phyloP scores from a whole-genome alignment of 2,329 filamentous ascomycete species.

The Aspergillus pseudoviridinutans region DNA sequence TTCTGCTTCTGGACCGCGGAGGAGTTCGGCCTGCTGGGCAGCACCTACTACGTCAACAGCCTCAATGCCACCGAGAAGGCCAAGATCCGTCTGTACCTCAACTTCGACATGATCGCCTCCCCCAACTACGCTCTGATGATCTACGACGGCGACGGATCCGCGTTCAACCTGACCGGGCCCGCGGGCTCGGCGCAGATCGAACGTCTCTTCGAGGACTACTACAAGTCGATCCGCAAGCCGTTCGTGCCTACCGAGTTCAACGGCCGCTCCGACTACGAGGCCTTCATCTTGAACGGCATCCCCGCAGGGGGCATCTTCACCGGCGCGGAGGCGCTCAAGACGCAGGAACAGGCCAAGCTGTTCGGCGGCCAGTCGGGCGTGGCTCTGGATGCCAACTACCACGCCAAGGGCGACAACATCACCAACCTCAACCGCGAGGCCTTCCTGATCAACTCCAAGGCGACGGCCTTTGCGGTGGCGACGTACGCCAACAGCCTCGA shows the following conservation, averaged over 20 bases:
- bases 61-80: conserved; percentile 48
- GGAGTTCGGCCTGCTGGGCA: conserved; percentile 61
- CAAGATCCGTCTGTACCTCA: conserved; percentile 64
- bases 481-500: conserved; percentile 23
- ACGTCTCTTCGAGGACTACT: conserved; percentile 65
- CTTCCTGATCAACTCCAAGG: conserved; percentile 23
- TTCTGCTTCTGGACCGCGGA: conserved; percentile 65
- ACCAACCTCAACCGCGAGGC: conserved; percentile 48
- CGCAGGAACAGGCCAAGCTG: conserved; percentile 57
- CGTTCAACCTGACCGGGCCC: conserved; percentile 53
- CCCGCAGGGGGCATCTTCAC: conserved; percentile 73
- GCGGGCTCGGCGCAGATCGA: conserved; percentile 66
- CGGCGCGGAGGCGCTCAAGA: conserved; percentile 74
- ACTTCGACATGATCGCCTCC: conserved; percentile 68
- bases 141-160: conserved; percentile 45
- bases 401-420: conserved; percentile 50
- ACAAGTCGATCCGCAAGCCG: conserved; percentile 57
- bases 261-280: conserved; percentile 74
- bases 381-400: conserved; percentile 57
- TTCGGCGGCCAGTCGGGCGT: conserved; percentile 68
- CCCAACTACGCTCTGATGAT: conserved; percentile 57
- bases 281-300: conserved; percentile 69
- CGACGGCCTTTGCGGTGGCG: conserved; percentile 25
- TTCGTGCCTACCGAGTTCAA: conserved; percentile 72
- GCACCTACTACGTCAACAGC: conserved; percentile 52